Conservation (phyloP, 2,329 filamentous ascomycete species). For the Elsinoe australis region DNA sequence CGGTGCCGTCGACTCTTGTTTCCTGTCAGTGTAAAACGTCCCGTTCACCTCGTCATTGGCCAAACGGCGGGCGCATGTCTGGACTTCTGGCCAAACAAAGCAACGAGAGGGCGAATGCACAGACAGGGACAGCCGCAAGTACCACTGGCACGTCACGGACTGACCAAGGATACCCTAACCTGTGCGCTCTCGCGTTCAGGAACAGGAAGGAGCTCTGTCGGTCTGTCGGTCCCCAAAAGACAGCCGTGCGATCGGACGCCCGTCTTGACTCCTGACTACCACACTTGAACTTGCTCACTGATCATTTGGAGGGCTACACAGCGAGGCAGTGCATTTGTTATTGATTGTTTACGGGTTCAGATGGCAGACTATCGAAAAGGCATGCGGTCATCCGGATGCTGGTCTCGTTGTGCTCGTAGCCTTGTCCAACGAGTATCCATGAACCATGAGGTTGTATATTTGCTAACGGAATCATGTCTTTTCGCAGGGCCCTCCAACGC, state of each 20-base stretch:
- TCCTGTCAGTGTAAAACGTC: constrained; percentile 11
- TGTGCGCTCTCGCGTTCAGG: no score
- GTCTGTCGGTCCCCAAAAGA: not conserved
- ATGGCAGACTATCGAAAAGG: not conserved
- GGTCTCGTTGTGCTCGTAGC: no score
- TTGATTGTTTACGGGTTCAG: not conserved
- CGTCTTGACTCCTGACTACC: not conserved
- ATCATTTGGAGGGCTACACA: not conserved
- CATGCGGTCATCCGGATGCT: no score
- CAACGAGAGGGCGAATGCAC: not conserved
- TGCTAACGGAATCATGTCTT: not conserved
- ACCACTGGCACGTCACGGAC: not conserved
- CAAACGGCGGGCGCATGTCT: constrained; percentile 12
- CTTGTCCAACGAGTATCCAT: no score
- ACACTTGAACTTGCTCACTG: not conserved
- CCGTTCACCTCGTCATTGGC: no score
- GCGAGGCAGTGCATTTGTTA: not conserved
- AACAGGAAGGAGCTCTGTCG: constrained; percentile 5
- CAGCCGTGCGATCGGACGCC: not conserved
- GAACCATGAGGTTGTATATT: no score
- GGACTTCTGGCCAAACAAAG: constrained; percentile 12
- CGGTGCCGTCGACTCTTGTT: not conserved
- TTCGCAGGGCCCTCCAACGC: not conserved
- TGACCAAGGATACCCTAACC: no score
- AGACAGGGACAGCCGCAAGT: not conserved